Evolutionary conservation across 768 basidiomycete species (phyloP), one percentile per base, ranked within the genome.

Genomic region (Rossbeevera mucosa): DNA sequence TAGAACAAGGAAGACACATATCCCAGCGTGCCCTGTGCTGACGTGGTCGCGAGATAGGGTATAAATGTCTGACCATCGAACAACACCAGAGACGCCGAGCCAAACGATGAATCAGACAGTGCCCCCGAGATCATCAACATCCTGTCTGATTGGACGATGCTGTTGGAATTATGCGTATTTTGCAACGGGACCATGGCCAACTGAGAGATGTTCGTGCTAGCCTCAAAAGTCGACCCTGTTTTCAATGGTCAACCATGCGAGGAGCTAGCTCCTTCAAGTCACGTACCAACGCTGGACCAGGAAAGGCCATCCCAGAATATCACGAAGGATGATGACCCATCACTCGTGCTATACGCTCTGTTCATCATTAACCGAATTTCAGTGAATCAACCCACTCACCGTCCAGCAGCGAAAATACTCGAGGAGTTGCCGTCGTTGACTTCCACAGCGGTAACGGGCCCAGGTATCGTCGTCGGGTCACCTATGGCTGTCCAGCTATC

Each of bases 371-470:
- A 28, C 26, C 5, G 20, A 18, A 2, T 41, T 14, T 33, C 21
- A 13, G 36, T 54, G 29, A 42, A 36, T n/a, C 8, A 40, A 45
- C 12, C 14, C n/a, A 70, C 84, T 65, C 55, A 92, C 85, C 79
- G 81, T 60, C 95, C 95, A 29, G 94, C 91, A 44, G 87, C 91
- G 62, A 94, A 99, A 50, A 98, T 79, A 61, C 89, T 95, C 59
- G 82, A 88, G 1, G 72, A 66, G 64, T 96, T 92, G 20, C 80
- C 79, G 56, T 84, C 75, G 67, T 98, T 91, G 38, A 93, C 86
- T 48, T 87, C 86, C 47, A 97, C 66, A 11, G 95, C 94, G 3
- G 92, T 88, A 2, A 93, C 88, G 2, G 94, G 93, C 3, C 95
- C 95, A 42, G 94, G 91, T 21, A 97, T 74, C 44, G 80, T 75